Percentiles rank a stretch among this genome's conserved stretches.
phyloP scores from a whole-genome alignment of 2,329 filamentous ascomycete genomes.

The Cordyceps cicadae region DNA sequence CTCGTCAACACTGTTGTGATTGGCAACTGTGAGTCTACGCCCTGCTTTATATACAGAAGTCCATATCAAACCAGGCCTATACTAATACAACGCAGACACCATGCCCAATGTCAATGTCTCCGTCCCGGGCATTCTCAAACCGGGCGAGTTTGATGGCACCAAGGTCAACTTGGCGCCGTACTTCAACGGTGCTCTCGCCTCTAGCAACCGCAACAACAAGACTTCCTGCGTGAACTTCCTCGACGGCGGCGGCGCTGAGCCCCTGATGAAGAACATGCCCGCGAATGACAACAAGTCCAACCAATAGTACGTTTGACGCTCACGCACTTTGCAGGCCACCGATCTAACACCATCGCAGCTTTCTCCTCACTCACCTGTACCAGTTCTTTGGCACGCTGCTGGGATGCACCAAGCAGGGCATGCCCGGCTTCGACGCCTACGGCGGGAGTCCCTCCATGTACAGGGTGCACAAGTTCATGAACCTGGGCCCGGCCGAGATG shows the following conservation, averaged over 20 bases:
- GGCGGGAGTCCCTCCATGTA: conserved; percentile 38
- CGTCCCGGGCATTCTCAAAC: conserved; percentile 50
- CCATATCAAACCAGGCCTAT: background rate
- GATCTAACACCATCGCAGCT: conserved; percentile 24
- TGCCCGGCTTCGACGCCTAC: conserved; percentile 42
- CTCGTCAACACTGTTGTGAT: conserved; percentile 57
- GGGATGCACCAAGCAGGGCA: conserved; percentile 44
- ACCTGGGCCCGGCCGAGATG: conserved; percentile 40
- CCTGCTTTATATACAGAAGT: background rate
- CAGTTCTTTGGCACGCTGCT: conserved; percentile 52
- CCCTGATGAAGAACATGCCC: conserved; percentile 47
- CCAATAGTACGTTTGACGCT: conserved; percentile 42
- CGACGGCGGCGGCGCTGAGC: conserved; percentile 48
- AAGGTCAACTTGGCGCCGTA: conserved; percentile 51
- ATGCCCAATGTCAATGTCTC: conserved; percentile 41
- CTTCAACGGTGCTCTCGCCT: conserved; percentile 47
- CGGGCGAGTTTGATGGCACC: conserved; percentile 39
- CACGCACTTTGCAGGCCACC: background rate
- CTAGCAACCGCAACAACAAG: conserved; percentile 41
- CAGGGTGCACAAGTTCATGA: conserved; percentile 53
- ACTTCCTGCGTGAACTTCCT: conserved; percentile 51
- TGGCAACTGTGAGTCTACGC: conserved; percentile 42
- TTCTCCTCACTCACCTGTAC: conserved; percentile 54
- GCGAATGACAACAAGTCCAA: conserved; percentile 40
- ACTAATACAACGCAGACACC: conserved; percentile 33